A percentile compares a stretch with the other conserved stretches of the same genome.
phyloP scores from a whole-genome alignment of 305 asterid genomes.

The Caryopteris hybrid region DNA sequence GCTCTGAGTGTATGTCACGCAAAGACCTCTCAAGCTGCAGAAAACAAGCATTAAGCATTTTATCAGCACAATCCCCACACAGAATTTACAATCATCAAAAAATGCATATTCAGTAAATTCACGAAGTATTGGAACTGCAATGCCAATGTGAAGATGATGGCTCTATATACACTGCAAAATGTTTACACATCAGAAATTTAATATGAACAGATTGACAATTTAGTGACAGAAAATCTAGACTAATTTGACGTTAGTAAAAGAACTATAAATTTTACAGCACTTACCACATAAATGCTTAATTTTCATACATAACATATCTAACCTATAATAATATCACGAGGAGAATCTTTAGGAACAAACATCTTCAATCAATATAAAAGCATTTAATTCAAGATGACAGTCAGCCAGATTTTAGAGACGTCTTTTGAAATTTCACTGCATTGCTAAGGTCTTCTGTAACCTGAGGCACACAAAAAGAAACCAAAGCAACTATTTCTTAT shows the following conservation, averaged over 20 bases:
- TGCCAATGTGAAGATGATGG: not conserved
- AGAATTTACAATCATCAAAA: not conserved
- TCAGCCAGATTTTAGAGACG: no score
- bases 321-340: not conserved
- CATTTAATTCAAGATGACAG: no score
- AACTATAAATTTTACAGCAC: no score
- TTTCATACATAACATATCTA: not conserved
- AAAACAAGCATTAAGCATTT: not conserved
- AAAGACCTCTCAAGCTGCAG: slow-evolving; percentile 76
- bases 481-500: no score
- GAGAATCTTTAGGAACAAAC: not conserved
- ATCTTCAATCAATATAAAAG: not conserved
- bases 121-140: not conserved
- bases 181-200: no score
- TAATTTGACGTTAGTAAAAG: no score
- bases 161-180: no score
- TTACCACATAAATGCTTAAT: not conserved
- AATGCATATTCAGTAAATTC: not conserved
- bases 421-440: no score
- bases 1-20: slow-evolving; percentile 43
- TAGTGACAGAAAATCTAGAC: no score
- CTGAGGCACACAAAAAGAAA: no score
- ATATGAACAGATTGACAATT: no score
- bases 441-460: no score
- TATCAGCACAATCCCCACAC: slow-evolving; percentile 11